Evolutionary conservation across 2,329 filamentous ascomycete genomes (phyloP).

Genomic region (Metarhizium robertsii): DNA sequence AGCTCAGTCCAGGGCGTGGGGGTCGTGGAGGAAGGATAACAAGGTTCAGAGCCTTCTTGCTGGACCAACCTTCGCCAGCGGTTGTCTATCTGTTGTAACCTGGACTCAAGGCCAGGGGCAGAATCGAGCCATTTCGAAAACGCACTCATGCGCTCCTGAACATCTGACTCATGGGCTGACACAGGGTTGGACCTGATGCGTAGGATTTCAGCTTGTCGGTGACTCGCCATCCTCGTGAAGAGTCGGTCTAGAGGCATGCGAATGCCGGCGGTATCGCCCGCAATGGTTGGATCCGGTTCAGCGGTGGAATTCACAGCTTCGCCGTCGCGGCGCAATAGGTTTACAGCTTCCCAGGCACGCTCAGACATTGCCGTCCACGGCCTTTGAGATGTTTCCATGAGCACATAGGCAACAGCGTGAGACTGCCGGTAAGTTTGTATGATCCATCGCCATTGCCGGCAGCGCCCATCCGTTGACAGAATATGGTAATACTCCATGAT

Average conservation of each 20-base stretch:
- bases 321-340: too few species aligned
- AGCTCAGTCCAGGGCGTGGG: too few species aligned
- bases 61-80: too few species aligned
- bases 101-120: too few species aligned
- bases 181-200: too few species aligned
- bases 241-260: neutral
- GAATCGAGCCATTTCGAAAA: too few species aligned
- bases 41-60: too few species aligned
- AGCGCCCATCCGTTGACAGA: conserved; percentile 39
- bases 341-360: conserved; percentile 28
- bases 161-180: too few species aligned
- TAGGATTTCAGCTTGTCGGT: neutral
- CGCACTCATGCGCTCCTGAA: too few species aligned
- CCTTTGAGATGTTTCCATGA: conserved; percentile 39
- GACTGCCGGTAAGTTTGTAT: conserved; percentile 52
- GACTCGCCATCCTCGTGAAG: neutral
- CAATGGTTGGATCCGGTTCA: neutral
- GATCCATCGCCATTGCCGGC: conserved; percentile 46
- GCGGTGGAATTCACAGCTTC: neutral
- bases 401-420: conserved; percentile 47
- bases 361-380: conserved; percentile 37
- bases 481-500: conserved; percentile 46
- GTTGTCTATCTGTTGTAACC: too few species aligned
- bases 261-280: neutral
- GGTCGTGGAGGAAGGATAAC: too few species aligned